A percentile compares a stretch with the other conserved stretches of the same genome.
Conservation (phyloP, 176 grass and related monocot species). For the Zizania latifolia region DNA sequence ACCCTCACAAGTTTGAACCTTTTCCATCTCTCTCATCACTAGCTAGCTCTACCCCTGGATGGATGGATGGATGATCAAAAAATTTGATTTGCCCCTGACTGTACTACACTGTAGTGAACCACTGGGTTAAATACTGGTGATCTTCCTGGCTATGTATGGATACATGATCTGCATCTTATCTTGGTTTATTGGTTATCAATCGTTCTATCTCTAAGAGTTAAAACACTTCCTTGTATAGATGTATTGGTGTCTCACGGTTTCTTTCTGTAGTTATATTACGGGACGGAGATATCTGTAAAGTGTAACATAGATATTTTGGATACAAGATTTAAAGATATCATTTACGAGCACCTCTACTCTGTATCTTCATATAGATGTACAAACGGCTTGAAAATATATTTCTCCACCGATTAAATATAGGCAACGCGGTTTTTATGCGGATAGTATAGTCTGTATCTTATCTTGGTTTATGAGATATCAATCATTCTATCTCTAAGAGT, state of each 20-base stretch:
- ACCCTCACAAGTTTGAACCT: conserved; percentile 42
- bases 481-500: not conserved
- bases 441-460: not conserved
- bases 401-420: too few species aligned
- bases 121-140: not conserved
- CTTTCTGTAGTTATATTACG: too few species aligned
- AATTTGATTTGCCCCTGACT: not conserved
- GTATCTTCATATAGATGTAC: not conserved
- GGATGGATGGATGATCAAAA: too few species aligned
- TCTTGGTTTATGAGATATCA: not conserved
- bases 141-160: not conserved
- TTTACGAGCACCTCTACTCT: not conserved
- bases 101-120: not conserved
- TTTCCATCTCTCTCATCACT: conserved; percentile 34
- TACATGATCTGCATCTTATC: not conserved
- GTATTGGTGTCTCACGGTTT: not conserved
- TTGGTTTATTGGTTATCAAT: not conserved
- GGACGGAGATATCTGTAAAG: not conserved
- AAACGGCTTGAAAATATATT: not conserved
- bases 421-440: too few species aligned
- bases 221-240: not conserved
- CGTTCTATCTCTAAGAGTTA: not conserved
- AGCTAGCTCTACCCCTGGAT: not conserved
- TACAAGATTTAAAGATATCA: not conserved
- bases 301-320: not conserved